These are phyloP conservation scores for Acephala macrosclerotiorum DNA, from an alignment of 2,329 filamentous ascomycete genomes.

Conservation along the genomic window DNA sequence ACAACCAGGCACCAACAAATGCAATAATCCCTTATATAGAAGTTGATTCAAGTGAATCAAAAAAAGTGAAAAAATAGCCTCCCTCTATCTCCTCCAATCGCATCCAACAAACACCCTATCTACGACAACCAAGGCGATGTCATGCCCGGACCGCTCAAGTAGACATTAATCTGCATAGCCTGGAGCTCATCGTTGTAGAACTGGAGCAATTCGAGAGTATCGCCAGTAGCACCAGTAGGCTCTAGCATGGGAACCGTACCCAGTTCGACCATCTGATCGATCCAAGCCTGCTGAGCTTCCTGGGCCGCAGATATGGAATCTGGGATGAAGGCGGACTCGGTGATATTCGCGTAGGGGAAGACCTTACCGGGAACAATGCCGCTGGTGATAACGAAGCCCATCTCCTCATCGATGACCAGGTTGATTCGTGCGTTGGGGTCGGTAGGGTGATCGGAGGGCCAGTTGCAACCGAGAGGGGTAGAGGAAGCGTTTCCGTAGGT, in stretches of 20 bases:
- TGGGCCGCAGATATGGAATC: conserved; percentile 30
- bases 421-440: conserved; percentile 29
- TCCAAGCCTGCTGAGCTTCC: conserved; percentile 31
- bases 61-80: too few species aligned
- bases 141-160: conserved; percentile 34
- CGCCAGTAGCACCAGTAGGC: conserved; percentile 32
- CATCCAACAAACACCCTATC: background rate
- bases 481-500: conserved; percentile 32
- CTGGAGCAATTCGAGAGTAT: conserved; percentile 35
- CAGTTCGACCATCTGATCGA: conserved; percentile 26
- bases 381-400: conserved; percentile 35
- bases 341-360: conserved; percentile 30
- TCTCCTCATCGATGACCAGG: conserved; percentile 35
- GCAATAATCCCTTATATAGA: too few species aligned
- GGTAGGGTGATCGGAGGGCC: conserved; percentile 32
- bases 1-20: too few species aligned
- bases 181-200: conserved; percentile 35
- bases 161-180: conserved; percentile 36
- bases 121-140: conserved; percentile 31
- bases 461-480: conserved; percentile 30
- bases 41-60: too few species aligned
- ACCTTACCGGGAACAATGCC: conserved; percentile 33
- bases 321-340: conserved; percentile 31
- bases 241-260: conserved; percentile 27
- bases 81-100: too few species aligned